Percentiles rank a stretch among this genome's conserved stretches.
These are phyloP conservation scores for Myriangium duriaei DNA, from an alignment of 2,329 filamentous ascomycete genomes.

Conservation along the genomic window DNA sequence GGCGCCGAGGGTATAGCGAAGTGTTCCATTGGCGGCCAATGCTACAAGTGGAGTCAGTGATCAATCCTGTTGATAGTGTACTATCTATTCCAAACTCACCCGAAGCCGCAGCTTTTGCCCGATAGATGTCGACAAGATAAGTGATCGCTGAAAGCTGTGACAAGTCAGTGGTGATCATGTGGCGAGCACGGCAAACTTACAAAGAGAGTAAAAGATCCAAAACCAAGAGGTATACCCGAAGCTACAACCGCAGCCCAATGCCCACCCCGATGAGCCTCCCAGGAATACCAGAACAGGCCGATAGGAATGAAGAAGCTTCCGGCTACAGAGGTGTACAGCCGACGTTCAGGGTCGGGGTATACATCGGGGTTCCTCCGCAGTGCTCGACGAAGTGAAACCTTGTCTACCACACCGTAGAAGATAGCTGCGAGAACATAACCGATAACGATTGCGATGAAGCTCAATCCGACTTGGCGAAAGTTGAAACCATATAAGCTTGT, in stretches of 20 bases:
- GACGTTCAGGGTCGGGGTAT: slow-evolving; percentile 41
- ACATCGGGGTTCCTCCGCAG: slow-evolving; percentile 24
- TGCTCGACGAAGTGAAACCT: slow-evolving; percentile 25
- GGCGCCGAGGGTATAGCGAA: slow-evolving; percentile 21
- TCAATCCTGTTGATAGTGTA: no score
- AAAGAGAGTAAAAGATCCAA: slow-evolving; percentile 7
- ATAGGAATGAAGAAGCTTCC: slow-evolving; percentile 33
- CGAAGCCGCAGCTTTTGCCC: slow-evolving; percentile 3
- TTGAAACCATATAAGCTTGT: slow-evolving; percentile 17
- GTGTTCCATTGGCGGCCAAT: slow-evolving; percentile 22
- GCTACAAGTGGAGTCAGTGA: slow-evolving; percentile 11
- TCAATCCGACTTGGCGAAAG: slow-evolving; percentile 23
- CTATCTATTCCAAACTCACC: no score
- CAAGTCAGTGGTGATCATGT: background rate
- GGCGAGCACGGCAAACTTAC: background rate
- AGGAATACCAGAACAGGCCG: slow-evolving; percentile 48
- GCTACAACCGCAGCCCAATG: slow-evolving; percentile 4
- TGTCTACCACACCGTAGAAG: slow-evolving; percentile 25
- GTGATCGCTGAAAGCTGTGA: slow-evolving; percentile 7
- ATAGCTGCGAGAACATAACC: slow-evolving; percentile 41
- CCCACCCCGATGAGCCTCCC: slow-evolving; percentile 31
- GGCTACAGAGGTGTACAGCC: slow-evolving; percentile 28
- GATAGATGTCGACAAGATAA: slow-evolving; percentile 6
- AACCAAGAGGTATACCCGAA: slow-evolving; percentile 8
- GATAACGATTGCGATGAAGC: slow-evolving; percentile 35